Evolutionary conservation across 805 yeast genomes (phyloP).

Genomic region (Ogataea trehaloabstinens): DNA sequence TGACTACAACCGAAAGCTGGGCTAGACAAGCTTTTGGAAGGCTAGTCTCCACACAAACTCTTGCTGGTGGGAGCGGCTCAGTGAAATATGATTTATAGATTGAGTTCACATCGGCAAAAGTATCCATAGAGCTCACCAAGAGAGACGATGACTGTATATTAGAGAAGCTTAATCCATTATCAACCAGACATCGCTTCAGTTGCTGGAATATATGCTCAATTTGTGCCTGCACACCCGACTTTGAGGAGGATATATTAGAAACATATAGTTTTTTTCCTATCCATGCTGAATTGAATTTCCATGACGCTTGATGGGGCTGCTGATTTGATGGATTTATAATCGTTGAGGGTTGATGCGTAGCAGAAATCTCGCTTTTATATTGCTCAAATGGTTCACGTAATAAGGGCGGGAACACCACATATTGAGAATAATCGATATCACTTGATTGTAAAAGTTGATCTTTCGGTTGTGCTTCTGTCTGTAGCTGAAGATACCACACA

Average conservation of each 20-base stretch:
- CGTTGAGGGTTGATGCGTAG: neutral
- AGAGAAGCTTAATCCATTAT: conserved; percentile 35
- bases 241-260: conserved; percentile 40
- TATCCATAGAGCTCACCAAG: conserved; percentile 59
- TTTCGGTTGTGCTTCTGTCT: conserved; percentile 45
- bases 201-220: conserved; percentile 47
- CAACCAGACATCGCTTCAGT: conserved; percentile 34
- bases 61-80: conserved; percentile 76
- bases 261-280: conserved; percentile 37
- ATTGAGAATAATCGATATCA: conserved; percentile 10
- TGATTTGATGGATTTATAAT: neutral
- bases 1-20: conserved; percentile 61
- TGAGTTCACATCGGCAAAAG: conserved; percentile 60
- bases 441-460: conserved; percentile 8
- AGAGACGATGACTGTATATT: conserved; percentile 61
- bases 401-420: conserved; percentile 35
- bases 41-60: conserved; percentile 74
- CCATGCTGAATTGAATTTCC: conserved; percentile 13
- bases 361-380: conserved; percentile 8
- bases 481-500: conserved; percentile 63
- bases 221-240: conserved; percentile 41
- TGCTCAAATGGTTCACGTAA: conserved; percentile 39
- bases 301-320: neutral
- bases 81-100: conserved; percentile 58
- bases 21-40: conserved; percentile 39